Percentiles rank a stretch among this genome's conserved stretches.
phyloP scores from a whole-genome alignment of 768 basidiomycete genomes.

The Boletus bicolor region DNA sequence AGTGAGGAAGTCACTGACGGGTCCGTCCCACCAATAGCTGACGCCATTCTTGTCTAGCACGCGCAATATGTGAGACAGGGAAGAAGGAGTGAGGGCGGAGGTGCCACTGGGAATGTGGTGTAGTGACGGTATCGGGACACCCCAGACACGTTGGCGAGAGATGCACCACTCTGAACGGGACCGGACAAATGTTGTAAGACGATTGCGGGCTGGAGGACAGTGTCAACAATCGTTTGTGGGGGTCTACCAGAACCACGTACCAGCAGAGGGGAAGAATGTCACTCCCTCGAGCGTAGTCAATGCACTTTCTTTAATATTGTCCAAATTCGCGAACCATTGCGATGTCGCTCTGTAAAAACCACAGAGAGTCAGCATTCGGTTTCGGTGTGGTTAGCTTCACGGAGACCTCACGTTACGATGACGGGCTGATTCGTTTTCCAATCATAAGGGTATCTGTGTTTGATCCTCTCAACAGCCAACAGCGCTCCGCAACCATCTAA shows the following conservation, averaged over 20 bases:
- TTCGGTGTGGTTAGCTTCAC: neutral
- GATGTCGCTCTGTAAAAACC: slow-evolving; percentile 67
- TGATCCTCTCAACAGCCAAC: slow-evolving; percentile 64
- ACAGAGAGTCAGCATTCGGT: neutral
- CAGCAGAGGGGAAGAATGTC: slow-evolving; percentile 68
- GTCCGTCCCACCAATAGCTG: slow-evolving; percentile 90
- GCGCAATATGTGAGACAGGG: slow-evolving; percentile 70
- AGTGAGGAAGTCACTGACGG: slow-evolving; percentile 77
- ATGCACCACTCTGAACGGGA: slow-evolving; percentile 99
- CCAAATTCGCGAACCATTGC: slow-evolving; percentile 96
- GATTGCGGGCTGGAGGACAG: slow-evolving; percentile 62
- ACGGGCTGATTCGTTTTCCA: slow-evolving; percentile 95
- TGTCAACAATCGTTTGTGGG: neutral
- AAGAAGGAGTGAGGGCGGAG: slow-evolving; percentile 60
- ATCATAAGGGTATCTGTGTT: slow-evolving; percentile 93
- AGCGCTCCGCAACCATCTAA: slow-evolving; percentile 52
- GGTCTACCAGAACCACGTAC: slow-evolving; percentile 42
- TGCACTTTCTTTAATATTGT: slow-evolving; percentile 75
- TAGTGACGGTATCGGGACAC: slow-evolving; percentile 91
- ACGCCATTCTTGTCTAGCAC: slow-evolving; percentile 73
- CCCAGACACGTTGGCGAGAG: slow-evolving; percentile 96
- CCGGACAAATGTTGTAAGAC: slow-evolving; percentile 82
- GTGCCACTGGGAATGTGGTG: slow-evolving; percentile 60
- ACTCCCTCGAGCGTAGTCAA: slow-evolving; percentile 66
- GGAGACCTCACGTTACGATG: slow-evolving; percentile 69